These are phyloP conservation scores for Cercospora brassicicola DNA, from an alignment of 2,329 filamentous ascomycete species.

Conservation along the genomic window DNA sequence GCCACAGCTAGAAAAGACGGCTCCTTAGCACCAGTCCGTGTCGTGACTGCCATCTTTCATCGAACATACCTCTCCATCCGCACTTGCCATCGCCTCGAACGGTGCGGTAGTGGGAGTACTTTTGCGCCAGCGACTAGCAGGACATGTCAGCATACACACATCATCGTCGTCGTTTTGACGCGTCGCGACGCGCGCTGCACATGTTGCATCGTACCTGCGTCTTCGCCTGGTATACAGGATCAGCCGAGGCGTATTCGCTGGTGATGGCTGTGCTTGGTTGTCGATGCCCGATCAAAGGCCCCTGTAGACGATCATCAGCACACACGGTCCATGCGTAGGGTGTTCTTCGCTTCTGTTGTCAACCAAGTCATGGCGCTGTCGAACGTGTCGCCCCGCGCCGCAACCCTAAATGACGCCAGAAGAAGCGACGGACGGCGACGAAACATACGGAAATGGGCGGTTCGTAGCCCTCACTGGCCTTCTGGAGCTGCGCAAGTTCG, in stretches of 20 bases:
- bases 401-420: conserved; percentile 27
- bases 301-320: conserved; percentile 54
- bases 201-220: conserved; percentile 65
- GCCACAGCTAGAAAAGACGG: conserved; percentile 66
- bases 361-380: conserved; percentile 10
- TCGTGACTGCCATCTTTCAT: conserved; percentile 16
- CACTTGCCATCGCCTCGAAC: conserved; percentile 93
- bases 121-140: conserved; percentile 70
- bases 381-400: conserved; percentile 26
- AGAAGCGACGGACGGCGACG: conserved; percentile 10
- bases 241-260: conserved; percentile 83
- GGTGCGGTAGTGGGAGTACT: conserved; percentile 83
- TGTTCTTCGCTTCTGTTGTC: conserved; percentile 16
- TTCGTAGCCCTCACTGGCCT: conserved; percentile 61
- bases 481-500: conserved; percentile 62
- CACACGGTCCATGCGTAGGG: conserved; percentile 28
- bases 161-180: not conserved
- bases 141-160: conserved; percentile 1
- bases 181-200: not conserved
- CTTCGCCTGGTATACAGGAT: conserved; percentile 81
- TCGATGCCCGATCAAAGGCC: conserved; percentile 77
- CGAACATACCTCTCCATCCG: conserved; percentile 85
- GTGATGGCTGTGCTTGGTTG: conserved; percentile 75
- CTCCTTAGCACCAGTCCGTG: conserved; percentile 17
- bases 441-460: conserved; percentile 57